Evolutionary conservation across 2,329 filamentous ascomycete species (phyloP).

Genomic region (Sclerotinia glacialis): DNA sequence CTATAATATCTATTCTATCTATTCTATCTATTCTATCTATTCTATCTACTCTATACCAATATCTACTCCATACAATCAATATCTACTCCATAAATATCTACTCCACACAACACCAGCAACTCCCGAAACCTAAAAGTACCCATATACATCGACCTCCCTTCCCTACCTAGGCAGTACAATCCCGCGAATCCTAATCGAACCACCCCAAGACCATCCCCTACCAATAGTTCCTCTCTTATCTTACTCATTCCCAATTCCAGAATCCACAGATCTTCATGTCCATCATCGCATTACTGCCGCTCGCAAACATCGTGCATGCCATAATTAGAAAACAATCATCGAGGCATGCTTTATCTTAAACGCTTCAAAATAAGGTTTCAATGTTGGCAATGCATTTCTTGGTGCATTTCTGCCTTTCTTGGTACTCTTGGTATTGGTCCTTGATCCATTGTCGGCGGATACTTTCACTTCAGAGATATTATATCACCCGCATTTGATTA

Average conservation of each 20-base stretch:
- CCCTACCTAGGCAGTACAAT: no score
- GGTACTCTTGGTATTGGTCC: not conserved
- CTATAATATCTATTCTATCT: no score
- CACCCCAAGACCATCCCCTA: no score
- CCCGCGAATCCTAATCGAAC: no score
- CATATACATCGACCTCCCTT: no score
- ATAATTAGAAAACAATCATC: not conserved
- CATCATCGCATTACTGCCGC: not conserved
- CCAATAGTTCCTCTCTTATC: not conserved
- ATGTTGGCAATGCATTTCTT: not conserved
- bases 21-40: no score
- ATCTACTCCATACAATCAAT: no score
- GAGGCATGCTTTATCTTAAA: not conserved
- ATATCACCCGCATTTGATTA: not conserved
- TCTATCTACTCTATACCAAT: no score
- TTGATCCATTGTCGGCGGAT: not conserved
- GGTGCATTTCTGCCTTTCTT: not conserved
- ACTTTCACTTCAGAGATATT: not conserved
- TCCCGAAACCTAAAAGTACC: no score
- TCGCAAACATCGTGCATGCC: not conserved
- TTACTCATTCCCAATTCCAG: not conserved
- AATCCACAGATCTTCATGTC: not conserved
- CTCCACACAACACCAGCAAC: no score
- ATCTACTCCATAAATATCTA: no score
- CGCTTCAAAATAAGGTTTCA: not conserved